Percentiles rank a stretch among this genome's conserved stretches.
Conservation (phyloP, 1,139 yeast species). For the Candida sojae region DNA sequence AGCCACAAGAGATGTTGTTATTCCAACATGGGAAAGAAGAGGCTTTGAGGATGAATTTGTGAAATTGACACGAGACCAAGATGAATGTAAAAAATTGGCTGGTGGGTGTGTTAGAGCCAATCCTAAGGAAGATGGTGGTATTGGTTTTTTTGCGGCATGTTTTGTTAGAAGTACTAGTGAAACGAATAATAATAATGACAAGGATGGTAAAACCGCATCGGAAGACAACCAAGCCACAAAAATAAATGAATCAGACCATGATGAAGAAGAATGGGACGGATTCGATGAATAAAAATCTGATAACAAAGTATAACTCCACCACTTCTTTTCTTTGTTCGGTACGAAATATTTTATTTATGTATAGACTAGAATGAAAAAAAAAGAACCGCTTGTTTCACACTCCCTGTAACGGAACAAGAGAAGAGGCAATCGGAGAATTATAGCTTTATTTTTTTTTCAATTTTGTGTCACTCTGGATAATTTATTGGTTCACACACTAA, state of each 20-base stretch:
- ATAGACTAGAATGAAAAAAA: background rate
- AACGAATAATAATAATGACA: background rate
- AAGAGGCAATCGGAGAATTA: too few relatives aligned
- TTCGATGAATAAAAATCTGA: constrained; percentile 10
- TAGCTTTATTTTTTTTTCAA: too few relatives aligned
- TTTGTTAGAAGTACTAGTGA: constrained; percentile 40
- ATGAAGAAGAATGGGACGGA: constrained; percentile 21
- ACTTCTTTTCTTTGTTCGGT: too few relatives aligned
- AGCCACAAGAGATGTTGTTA: constrained; percentile 59
- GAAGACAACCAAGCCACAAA: constrained; percentile 17
- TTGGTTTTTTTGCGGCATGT: constrained; percentile 94
- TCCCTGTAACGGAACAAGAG: background rate
- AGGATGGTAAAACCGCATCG: background rate
- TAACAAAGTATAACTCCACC: too few relatives aligned
- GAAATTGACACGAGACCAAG: constrained; percentile 45
- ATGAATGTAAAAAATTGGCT: constrained; percentile 56
- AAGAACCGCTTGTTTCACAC: background rate
- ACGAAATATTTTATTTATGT: background rate
- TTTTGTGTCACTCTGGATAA: too few relatives aligned
- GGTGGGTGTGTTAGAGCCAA: constrained; percentile 84
- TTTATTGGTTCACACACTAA: too few relatives aligned
- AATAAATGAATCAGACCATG: constrained; percentile 9
- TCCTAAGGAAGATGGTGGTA: constrained; percentile 92
- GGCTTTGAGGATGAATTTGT: constrained; percentile 72
- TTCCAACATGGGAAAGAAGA: constrained; percentile 84